phyloP scores from a whole-genome alignment of 495 filamentous ascomycete genomes.

The Aspergillus coremiiformis region DNA sequence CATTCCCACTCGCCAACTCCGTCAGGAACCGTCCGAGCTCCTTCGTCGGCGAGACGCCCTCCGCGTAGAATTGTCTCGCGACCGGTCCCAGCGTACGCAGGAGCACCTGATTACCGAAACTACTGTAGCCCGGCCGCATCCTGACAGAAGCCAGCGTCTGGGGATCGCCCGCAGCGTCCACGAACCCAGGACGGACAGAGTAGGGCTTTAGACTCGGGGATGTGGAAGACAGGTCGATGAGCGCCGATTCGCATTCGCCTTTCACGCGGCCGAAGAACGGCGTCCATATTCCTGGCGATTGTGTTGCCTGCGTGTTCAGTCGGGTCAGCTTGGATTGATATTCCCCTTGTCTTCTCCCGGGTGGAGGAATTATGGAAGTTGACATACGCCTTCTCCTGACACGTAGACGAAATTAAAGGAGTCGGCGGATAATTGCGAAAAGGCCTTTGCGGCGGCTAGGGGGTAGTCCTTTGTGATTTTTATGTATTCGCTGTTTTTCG shows the following conservation, averaged over 20 bases:
- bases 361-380: no score
- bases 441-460: slow-evolving; percentile 53
- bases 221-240: slow-evolving; percentile 40
- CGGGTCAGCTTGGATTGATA: no score
- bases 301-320: no score
- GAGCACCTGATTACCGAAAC: background rate
- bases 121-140: slow-evolving; percentile 7
- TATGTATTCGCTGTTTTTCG: slow-evolving; percentile 49
- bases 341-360: no score
- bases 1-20: slow-evolving; percentile 52
- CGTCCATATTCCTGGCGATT: slow-evolving; percentile 43
- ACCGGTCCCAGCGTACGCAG: slow-evolving; percentile 6
- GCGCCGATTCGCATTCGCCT: slow-evolving; percentile 51
- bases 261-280: slow-evolving; percentile 54
- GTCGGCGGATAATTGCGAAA: slow-evolving; percentile 42
- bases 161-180: slow-evolving; percentile 43
- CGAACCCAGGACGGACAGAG: slow-evolving; percentile 45
- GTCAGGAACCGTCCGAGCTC: slow-evolving; percentile 39
- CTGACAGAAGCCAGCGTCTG: slow-evolving; percentile 42
- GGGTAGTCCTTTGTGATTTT: slow-evolving; percentile 60
- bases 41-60: slow-evolving; percentile 25
- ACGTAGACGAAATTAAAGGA: slow-evolving; percentile 65
- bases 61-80: slow-evolving; percentile 7
- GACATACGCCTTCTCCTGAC: slow-evolving; percentile 47
- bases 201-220: slow-evolving; percentile 41